phyloP scores from a whole-genome alignment of 2,329 filamentous ascomycete genomes.

The Zymoseptoria passerinii region DNA sequence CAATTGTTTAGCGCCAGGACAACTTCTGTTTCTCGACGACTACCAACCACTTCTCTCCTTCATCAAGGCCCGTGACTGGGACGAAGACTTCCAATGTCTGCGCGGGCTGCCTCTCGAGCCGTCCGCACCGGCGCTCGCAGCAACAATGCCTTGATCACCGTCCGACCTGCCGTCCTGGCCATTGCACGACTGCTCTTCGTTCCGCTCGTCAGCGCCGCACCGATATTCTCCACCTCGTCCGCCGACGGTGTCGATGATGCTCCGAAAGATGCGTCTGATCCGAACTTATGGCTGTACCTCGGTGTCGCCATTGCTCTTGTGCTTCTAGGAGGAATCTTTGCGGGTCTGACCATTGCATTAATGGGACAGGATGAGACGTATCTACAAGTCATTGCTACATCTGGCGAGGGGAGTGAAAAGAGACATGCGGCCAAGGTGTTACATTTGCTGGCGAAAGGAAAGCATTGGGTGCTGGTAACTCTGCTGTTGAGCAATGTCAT shows the following conservation, averaged over 20 bases:
- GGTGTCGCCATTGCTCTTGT: slow-evolving; percentile 72
- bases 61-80: not conserved
- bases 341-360: slow-evolving; percentile 83
- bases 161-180: slow-evolving; percentile 12
- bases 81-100: not conserved
- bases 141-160: not conserved
- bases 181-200: slow-evolving; percentile 15
- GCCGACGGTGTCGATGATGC: slow-evolving; percentile 14
- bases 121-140: not conserved
- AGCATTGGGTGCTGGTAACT: slow-evolving; percentile 97
- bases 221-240: slow-evolving; percentile 6
- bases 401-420: slow-evolving; percentile 74
- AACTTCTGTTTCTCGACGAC: not conserved
- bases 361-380: slow-evolving; percentile 89
- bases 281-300: slow-evolving; percentile 72
- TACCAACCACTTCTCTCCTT: not conserved
- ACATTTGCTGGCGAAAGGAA: slow-evolving; percentile 72
- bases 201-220: slow-evolving; percentile 17
- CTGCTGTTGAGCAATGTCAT: slow-evolving; percentile 92
- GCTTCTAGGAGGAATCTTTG: slow-evolving; percentile 83
- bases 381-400: slow-evolving; percentile 84
- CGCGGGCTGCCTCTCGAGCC: not conserved
- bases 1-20: not conserved
- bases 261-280: slow-evolving; percentile 38
- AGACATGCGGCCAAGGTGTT: slow-evolving; percentile 78